Percentiles rank a stretch among this genome's conserved stretches.
Conservation (phyloP, 495 filamentous ascomycete species). For the Penicillium malachiteum region DNA sequence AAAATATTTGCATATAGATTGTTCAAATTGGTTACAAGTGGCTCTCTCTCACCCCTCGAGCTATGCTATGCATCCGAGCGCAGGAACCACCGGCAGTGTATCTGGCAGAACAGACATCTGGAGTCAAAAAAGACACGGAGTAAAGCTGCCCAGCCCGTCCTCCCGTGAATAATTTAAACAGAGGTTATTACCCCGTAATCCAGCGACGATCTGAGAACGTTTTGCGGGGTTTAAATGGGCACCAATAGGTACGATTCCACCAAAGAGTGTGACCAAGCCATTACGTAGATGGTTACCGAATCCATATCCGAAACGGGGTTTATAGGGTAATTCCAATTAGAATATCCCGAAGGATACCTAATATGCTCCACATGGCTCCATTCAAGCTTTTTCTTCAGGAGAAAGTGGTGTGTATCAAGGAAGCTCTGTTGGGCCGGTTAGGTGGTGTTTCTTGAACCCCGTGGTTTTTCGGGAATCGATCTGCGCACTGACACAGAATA, state of each 20-base stretch:
- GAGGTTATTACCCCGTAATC: background rate
- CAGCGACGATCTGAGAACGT: background rate
- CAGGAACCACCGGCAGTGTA: background rate
- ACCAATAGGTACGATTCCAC: too few relatives aligned
- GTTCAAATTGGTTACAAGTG: background rate
- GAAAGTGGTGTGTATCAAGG: conserved; percentile 1
- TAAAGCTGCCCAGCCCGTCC: background rate
- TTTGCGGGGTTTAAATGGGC: background rate
- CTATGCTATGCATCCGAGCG: background rate
- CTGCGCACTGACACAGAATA: conserved; percentile 1
- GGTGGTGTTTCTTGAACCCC: conserved; percentile 2
- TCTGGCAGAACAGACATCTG: background rate
- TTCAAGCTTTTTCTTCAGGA: conserved; percentile 12
- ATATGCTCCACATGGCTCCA: conserved; percentile 1
- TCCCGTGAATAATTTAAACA: background rate
- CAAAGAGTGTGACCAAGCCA: background rate
- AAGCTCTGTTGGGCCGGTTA: background rate
- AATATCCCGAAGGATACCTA: too few relatives aligned
- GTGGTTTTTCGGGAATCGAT: conserved; percentile 27
- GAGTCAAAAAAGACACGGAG: conserved; percentile 20
- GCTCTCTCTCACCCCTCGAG: background rate
- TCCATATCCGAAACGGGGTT: background rate
- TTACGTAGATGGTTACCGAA: background rate
- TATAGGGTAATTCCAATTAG: too few relatives aligned
- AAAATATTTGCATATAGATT: background rate